Evolutionary conservation across 2,329 filamentous ascomycete genomes (phyloP), one percentile per base, ranked within the genome.

Genomic region (Fusarium mangiferae): DNA sequence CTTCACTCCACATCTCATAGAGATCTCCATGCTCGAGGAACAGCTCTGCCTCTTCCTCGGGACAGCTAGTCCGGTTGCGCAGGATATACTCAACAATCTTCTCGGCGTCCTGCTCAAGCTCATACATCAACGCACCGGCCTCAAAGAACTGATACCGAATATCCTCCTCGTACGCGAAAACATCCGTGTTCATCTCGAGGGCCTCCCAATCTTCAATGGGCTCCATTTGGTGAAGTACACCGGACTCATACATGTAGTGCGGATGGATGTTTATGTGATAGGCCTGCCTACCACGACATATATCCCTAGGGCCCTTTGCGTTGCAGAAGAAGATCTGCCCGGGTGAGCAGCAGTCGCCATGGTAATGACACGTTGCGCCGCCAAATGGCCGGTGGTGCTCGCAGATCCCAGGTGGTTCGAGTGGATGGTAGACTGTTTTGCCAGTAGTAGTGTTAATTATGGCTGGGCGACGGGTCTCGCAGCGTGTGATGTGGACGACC

Each of bases 401-500:
- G 39, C 72, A 75, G 20, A 2, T 10, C 1, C 9, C 9, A 6
- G 72, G 72, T 4, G 64, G 45, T 22, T 75, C 72, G 38, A 72
- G 38, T 2, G 72, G 72, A 33, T 75, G 72, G 38, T 44, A 70
- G 38, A 72, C 17, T 14, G 58, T 41, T 24, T 41, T 14, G 9
- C 68, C 68, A 0, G 33, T 60, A 10, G 22, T 10, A 12, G 36
- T 12, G 42, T 72, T 75, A 20, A 72, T 42, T 35, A 65, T 55
- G 1, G 57, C 72, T 24, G 38, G 68, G 15, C 68, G 72, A 45
- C 68, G 72, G n/a, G 62, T 70, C 18, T 75, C 62, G 58, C 72
- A 75, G 24, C 13, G 4, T 1, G 72, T 75, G n/a, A 66, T 62
- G 7, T 75, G 72, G 7, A 62, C n/a, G 20, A 72, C 30, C 3